Conservation (phyloP, 129 eudicot species). For the Flaveria ramosissima region DNA sequence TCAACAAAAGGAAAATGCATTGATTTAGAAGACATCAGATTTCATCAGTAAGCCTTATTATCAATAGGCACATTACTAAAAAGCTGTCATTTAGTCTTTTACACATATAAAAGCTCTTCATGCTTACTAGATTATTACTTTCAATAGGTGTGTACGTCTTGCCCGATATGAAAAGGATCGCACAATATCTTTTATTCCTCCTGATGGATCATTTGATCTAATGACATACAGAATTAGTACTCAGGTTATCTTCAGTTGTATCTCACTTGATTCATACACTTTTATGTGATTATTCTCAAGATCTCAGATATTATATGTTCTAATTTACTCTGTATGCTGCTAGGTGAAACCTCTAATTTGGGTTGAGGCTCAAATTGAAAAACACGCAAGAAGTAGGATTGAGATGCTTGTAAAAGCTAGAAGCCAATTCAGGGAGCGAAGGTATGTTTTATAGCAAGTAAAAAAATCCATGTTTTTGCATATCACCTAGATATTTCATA, state of each 20-base stretch:
- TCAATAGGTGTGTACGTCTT: conserved; percentile 81
- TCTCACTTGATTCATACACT: neutral
- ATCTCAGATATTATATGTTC: neutral
- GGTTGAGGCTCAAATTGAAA: conserved; percentile 95
- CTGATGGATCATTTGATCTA: conserved; percentile 93
- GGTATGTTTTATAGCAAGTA: conserved; percentile 40
- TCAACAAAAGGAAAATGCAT: conserved; percentile 75
- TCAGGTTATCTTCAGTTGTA: conserved; percentile 54
- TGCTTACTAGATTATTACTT: neutral
- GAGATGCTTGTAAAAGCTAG: conserved; percentile 79
- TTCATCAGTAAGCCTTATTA: conserved; percentile 75
- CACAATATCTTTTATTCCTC: conserved; percentile 90
- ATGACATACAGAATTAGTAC: conserved; percentile 87
- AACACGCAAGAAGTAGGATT: conserved; percentile 79
- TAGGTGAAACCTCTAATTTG: conserved; percentile 93
- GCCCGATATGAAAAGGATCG: conserved; percentile 88
- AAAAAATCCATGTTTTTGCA: neutral
- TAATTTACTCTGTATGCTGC: neutral
- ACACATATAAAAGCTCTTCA: neutral
- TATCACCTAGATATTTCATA: neutral
- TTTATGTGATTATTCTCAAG: conserved; percentile 11
- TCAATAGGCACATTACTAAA: conserved; percentile 4
- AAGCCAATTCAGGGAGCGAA: conserved; percentile 88
- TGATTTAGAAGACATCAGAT: conserved; percentile 88
- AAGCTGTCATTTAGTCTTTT: conserved; percentile 7